Evolutionary conservation across 2,329 filamentous ascomycete genomes (phyloP), one percentile per base, ranked within the genome.

Genomic region (Fusarium kyushuense): DNA sequence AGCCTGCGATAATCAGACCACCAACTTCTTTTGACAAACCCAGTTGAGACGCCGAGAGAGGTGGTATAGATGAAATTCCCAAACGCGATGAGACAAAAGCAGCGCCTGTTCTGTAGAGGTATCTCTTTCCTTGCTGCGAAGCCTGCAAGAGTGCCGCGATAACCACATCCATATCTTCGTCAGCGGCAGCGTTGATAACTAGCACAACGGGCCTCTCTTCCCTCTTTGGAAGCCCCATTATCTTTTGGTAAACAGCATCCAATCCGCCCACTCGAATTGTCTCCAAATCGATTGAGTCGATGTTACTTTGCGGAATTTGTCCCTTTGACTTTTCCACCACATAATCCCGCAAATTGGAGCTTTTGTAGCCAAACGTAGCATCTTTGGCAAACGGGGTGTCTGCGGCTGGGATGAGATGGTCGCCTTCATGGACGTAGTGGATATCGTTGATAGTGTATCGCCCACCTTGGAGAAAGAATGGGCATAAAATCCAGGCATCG

Each of bases 381-480:
- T 89, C 86, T 29, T 80, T 80, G 0, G 86, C 86, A 59, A 89
- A 88, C 1, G 84, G 85, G 0, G 86, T 88, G 32, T 82, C 76
- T 0, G 80, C 83, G 0, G 86, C 84, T 0, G 86, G 73, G 2
- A 72, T 46, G 0, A 75, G 21, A 0, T 58, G 70, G 1, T 82
- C 81, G 0, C 81, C 82, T 43, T 88, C 85, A 2, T 82, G 81
- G 10, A 89, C 86, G 58, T 88, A 89, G 70, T 89, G 86, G 1
- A 88, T 80, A 70, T 89, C 83, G 29, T 83, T 72, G 16, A 88
- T 86, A 0, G 86, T 89, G 42, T 84, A 85, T 4, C 87, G 74
- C 0, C 87, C 86, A 8, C 87, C 87, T 66, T 89, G 86, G 5
- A 84, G 77, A 72, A 89, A 89, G 74, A 88, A 88, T 0, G 87